Evolutionary conservation across 2,329 filamentous ascomycete species (phyloP).

Genomic region (Orbilia javanica): DNA sequence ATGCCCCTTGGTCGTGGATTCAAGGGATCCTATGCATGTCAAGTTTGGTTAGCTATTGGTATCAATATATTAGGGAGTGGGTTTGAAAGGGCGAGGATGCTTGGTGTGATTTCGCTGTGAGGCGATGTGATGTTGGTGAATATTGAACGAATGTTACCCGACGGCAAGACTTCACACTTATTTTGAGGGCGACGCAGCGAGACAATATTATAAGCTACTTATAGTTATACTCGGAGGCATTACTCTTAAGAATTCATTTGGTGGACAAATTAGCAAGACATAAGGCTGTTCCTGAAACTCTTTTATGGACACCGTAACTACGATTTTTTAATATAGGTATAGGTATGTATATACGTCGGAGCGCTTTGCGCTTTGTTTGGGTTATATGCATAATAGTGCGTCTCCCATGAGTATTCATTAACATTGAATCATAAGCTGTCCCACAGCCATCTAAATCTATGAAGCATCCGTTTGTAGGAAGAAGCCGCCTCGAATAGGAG

Average conservation of each 20-base stretch:
- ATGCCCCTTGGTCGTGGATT: not conserved
- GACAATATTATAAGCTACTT: not conserved
- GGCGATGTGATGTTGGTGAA: not conserved
- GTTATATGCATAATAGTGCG: not conserved
- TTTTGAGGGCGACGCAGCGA: too few species aligned
- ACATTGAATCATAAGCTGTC: conserved; percentile 7
- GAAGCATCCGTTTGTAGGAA: not conserved
- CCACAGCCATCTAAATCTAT: not conserved
- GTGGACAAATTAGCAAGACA: not conserved
- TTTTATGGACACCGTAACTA: not conserved
- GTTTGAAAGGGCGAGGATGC: not conserved
- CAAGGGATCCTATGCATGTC: not conserved
- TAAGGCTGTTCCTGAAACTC: too few species aligned
- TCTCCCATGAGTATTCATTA: conserved; percentile 11
- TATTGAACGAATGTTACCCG: not conserved
- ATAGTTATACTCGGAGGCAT: not conserved
- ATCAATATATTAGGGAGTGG: conserved; percentile 1
- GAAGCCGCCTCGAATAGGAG: not conserved
- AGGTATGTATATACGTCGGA: not conserved
- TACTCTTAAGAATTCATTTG: too few species aligned
- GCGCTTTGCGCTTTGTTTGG: not conserved
- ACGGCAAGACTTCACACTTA: not conserved
- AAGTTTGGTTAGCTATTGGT: too few species aligned
- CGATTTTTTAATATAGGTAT: not conserved
- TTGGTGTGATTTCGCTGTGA: not conserved